phyloP scores from a whole-genome alignment of 148 eudicot genomes.

The Fagopyrum esculentum region DNA sequence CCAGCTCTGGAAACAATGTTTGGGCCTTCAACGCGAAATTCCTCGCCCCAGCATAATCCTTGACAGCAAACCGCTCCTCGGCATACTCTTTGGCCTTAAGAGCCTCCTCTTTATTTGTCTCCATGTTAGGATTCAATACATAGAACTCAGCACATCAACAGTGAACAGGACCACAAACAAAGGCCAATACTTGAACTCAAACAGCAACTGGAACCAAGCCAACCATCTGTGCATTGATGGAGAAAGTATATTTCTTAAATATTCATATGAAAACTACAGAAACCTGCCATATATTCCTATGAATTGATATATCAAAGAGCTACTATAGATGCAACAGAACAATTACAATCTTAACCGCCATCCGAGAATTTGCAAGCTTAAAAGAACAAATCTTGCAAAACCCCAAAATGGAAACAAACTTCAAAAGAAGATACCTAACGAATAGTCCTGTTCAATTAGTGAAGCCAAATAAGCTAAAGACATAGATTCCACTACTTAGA shows the following conservation, averaged over 20 bases:
- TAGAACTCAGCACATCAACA: conserved; percentile 20
- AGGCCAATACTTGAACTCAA: conserved; percentile 18
- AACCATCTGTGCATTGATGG: conserved; percentile 14
- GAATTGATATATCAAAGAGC: background rate
- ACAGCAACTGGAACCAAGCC: conserved; percentile 8
- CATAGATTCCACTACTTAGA: background rate
- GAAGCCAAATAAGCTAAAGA: conserved; percentile 1
- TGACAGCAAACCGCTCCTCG: conserved; percentile 69
- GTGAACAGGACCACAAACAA: conserved; percentile 26
- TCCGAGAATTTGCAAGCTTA: background rate
- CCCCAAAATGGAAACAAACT: background rate
- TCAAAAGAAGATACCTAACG: conserved; percentile 8
- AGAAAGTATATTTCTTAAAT: conserved; percentile 4
- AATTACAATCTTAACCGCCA: background rate
- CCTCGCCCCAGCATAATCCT: conserved; percentile 65
- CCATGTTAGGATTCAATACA: conserved; percentile 44
- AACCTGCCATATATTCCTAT: background rate
- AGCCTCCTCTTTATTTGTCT: conserved; percentile 69
- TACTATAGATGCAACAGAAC: background rate
- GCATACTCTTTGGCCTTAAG: conserved; percentile 68
- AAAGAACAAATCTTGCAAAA: background rate
- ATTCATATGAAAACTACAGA: background rate
- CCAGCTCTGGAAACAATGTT: conserved; percentile 65
- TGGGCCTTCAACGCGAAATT: conserved; percentile 84
- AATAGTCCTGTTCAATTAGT: conserved; percentile 6